Percentiles rank a stretch among this genome's conserved stretches.
Evolutionary conservation across 202 grass and related monocot genomes (phyloP).

Genomic region (Schoenoplectus tabernaemontani): DNA sequence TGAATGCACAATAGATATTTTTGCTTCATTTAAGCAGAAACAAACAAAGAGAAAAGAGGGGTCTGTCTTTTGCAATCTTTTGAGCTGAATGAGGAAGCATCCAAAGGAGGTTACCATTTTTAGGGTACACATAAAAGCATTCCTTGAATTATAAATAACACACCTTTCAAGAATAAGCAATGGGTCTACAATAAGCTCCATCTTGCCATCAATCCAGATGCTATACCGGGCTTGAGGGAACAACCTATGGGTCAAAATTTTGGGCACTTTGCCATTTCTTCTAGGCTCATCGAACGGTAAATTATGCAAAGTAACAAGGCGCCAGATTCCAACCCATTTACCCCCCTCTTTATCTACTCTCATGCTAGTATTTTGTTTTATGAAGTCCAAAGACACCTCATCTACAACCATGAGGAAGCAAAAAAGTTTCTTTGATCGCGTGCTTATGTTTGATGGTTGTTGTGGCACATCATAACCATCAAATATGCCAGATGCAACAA

Average conservation of each 20-base stretch:
- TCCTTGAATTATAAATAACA: conserved; percentile 2
- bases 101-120: not conserved
- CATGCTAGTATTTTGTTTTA: conserved; percentile 66
- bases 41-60: not conserved
- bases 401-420: conserved; percentile 98
- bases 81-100: not conserved
- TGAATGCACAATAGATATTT: not conserved
- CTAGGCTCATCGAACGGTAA: conserved; percentile 94
- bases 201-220: conserved; percentile 99
- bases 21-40: conserved; percentile 5
- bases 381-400: conserved; percentile 87
- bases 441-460: conserved; percentile 83
- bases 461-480: conserved; percentile 93
- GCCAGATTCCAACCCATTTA: conserved; percentile 96
- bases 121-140: not conserved
- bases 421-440: conserved; percentile 76
- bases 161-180: conserved; percentile 96
- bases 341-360: conserved; percentile 56
- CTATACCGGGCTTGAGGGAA: conserved; percentile 94
- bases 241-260: conserved; percentile 85
- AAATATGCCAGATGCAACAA: conserved; percentile 99
- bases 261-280: conserved; percentile 96
- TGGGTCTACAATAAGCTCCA: conserved; percentile 97
- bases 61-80: not conserved
- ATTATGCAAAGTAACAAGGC: conserved; percentile 51